Percentiles rank a stretch among this genome's conserved stretches.
phyloP scores from a whole-genome alignment of 768 basidiomycete species.

The Podaxis sp. region DNA sequence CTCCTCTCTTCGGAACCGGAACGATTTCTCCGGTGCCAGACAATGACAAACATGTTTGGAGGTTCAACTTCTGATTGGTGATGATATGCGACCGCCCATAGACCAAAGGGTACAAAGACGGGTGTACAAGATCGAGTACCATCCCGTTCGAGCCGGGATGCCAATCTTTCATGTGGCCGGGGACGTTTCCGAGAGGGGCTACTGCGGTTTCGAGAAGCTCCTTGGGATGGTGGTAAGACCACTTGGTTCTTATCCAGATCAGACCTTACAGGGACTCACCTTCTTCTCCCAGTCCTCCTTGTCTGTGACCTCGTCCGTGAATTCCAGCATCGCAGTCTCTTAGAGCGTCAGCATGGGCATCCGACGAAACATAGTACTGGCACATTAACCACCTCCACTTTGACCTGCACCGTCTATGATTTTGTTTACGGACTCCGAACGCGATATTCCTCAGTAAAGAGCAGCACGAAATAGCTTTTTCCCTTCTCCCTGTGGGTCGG shows the following conservation, averaged over 20 bases:
- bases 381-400: background rate
- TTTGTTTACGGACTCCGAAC: background rate
- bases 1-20: background rate
- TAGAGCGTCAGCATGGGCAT: constrained; percentile 15
- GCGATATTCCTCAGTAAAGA: background rate
- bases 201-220: constrained; percentile 23
- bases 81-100: constrained; percentile 28
- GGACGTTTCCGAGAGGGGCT: constrained; percentile 30
- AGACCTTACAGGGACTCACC: constrained; percentile 2
- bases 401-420: background rate
- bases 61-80: background rate
- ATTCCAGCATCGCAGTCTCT: constrained; percentile 19
- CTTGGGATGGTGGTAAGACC: background rate
- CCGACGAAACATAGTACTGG: background rate
- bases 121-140: constrained; percentile 43
- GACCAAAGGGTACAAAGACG: constrained; percentile 36
- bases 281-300: constrained; percentile 20
- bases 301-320: constrained; percentile 23
- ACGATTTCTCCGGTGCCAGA: constrained; percentile 18
- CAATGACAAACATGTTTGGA: constrained; percentile 16
- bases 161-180: constrained; percentile 36
- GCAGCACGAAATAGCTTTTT: background rate
- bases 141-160: constrained; percentile 38
- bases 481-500: background rate
- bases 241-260: background rate